Base-by-base conservation (phyloP, 2,329 filamentous ascomycete genomes). In the Zymoseptoria tritici region DNA sequence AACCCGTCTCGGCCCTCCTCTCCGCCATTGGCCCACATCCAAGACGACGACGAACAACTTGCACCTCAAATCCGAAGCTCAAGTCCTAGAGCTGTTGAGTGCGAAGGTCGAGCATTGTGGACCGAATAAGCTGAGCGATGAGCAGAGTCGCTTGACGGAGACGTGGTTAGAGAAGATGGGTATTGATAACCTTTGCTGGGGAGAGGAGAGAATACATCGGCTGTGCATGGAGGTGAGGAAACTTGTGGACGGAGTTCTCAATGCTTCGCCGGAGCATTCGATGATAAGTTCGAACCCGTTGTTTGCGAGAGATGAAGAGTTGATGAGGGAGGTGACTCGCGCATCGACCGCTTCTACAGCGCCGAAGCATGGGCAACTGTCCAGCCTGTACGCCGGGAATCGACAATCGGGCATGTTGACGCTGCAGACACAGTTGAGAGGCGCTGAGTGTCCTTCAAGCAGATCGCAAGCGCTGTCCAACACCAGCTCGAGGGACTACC, bases 71-170 rank as follows among this genome's bases (percentile, higher is more conserved):
- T 87, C 88, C 0, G 91, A 96, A 74, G 86, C 88, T 6, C 91
- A 96, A 71, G 85, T 94, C 52, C 85, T 97, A 72, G 91, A 96
- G 62, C 83, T 96, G 11, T 82, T 97, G 71, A 91, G 92, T 29
- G 91, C 91, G 4, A 80, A 84, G 0, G 86, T 88, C 59, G 90
- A 90, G 57, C 90, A 96, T 67, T 93, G 92, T 11, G 93, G 94
- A 0, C 90, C 91, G 0, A 96, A 95, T 73, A 99, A 99, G 74
- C 81, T 99, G 11, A 92, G 90, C n/a, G 93, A 97, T 71, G 91
- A 96, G 58, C 94, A 97, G 73, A 87, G 92, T 0, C 90, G 95
- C 56, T 86, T 91, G 65, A 96, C 91, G 0, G 79, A 83, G 20
- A 84, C 85, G 58, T 99, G 93, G 91, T 80, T 97, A 57, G 85